Base-by-base conservation (phyloP, 2,329 filamentous ascomycete species). In the Epichloe festucae region DNA sequence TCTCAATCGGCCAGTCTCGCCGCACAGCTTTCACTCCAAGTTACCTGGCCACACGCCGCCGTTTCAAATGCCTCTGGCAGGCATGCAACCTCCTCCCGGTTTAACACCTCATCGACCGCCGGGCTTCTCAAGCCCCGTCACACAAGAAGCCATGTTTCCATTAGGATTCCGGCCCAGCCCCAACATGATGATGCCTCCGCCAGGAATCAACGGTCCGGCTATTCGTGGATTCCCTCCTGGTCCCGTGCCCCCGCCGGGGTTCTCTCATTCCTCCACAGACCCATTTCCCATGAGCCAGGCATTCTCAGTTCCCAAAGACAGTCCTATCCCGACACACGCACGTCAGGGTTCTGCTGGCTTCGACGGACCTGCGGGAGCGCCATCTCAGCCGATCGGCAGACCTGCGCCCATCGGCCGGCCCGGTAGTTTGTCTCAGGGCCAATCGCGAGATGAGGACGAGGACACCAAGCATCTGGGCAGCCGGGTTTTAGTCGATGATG, bases 331-430 rank as follows among this genome's bases (percentile, higher is more conserved):
- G 47, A 66, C 78, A 5, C 89, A 95, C 67, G 85, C 85, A 8
- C 78, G 89, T 55, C 88, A 94, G 58, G 76, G 80, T 11, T 95
- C 89, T 5, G 75, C 74, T 12, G 83, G 84, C 12, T 81, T 84
- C 55, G 85, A 90, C 8, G 72, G 73, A n/a, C 58, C 66, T 4
- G 63, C 70, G 7, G 67, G 70, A 27, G 67, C 73, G 11, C 73
- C 79, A 50, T 75, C 83, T 36, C 84, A 89, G 56, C 87, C 87
- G 1, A 91, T 94, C 54, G 78, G 84, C 45, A 79, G 89, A 50
- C 91, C 90, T 27, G 81, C 87, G 23, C 91, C 91, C 1, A 96
- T 97, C 56, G 88, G 91, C 55, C 80, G 89, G 36, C 91, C 93
- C 0, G 83, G 84, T 15, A 95, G 89, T 64, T 80, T 79, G 23